phyloP scores from a whole-genome alignment of 805 yeast species.

The Candida schatavii region DNA sequence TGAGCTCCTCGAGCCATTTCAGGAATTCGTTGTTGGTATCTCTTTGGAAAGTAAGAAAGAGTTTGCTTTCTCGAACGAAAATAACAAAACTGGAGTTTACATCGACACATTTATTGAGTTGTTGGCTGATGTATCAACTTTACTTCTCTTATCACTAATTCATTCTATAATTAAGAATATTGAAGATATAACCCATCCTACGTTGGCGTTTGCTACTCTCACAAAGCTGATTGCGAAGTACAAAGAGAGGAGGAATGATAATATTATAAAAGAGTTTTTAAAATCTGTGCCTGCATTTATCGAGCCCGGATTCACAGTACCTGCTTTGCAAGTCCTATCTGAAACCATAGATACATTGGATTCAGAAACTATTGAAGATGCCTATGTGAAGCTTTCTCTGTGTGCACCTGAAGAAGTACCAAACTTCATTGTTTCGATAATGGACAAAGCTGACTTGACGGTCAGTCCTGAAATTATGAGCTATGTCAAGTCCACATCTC shows the following conservation, averaged over 20 bases:
- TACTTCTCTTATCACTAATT: not conserved
- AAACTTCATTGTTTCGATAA: conserved; percentile 14
- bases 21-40: not conserved
- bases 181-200: not conserved
- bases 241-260: not conserved
- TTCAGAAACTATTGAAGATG: conserved; percentile 31
- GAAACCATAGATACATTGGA: conserved; percentile 4
- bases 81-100: not conserved
- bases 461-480: conserved; percentile 22
- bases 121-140: not conserved
- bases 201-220: conserved; percentile 1
- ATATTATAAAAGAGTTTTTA: not conserved
- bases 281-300: conserved; percentile 19
- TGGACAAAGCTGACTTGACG: not conserved
- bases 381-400: conserved; percentile 26
- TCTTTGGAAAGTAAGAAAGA: not conserved
- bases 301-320: conserved; percentile 23
- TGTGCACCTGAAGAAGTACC: conserved; percentile 18
- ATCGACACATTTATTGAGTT: not conserved
- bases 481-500: conserved; percentile 29
- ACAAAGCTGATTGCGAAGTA: not conserved
- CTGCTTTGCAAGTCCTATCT: conserved; percentile 16
- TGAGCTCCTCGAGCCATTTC: not conserved
- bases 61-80: not conserved
- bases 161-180: not conserved